Base-by-base conservation (phyloP, 352 stramenopile genomes). In the Stramenopiles sp. region DNA sequence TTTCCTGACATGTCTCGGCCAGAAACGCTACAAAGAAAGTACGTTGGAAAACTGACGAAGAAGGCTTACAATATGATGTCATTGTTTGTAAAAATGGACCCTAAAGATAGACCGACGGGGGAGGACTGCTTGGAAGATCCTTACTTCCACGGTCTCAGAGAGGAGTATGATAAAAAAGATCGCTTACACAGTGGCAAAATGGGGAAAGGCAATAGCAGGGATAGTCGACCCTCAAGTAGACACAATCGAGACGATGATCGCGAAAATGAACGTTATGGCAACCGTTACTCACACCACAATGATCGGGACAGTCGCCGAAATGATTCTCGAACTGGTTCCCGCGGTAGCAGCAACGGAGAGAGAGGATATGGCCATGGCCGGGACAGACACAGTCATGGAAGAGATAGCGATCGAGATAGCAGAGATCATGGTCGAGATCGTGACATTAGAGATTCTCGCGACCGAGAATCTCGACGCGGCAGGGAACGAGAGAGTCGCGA, bases 1-100 rank as follows among this genome's bases (percentile, higher is more conserved):
- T 96, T 97, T 80, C 91, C 91, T 0, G 92, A 96, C 75, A 94
- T 96, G 80, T 94, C 89, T 81, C 84, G 90, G n/a, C 91, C 92
- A 1, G 93, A 97, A 85, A 97, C 92, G 8, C 81, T 97, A 30
- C 86, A 95, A 83, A 91, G 92, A 80, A 93, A 92, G 76, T 97
- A 94, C 80, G 90, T 91, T 32, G 91, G 92, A 0, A 92, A 91
- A 0, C 76, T 97, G 8, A 90, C 88, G 29, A 94, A 94, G 84
- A 88, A 88, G 67, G 91, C 88, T 0, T 88, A 95, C 29, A 85
- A 82, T 75, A 95, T 97, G 80, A 84, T 95, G 22, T 87, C 92
- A 82, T 83, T 85, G 22, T 88, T 92, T 22, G 86, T 97, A 27
- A 88, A 90, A 67, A 83, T 95, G 31, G 87, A 90, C 1, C 88